Evolutionary conservation across 352 stramenopile genomes (phyloP).

Genomic region (Globisporangium alternatum): DNA sequence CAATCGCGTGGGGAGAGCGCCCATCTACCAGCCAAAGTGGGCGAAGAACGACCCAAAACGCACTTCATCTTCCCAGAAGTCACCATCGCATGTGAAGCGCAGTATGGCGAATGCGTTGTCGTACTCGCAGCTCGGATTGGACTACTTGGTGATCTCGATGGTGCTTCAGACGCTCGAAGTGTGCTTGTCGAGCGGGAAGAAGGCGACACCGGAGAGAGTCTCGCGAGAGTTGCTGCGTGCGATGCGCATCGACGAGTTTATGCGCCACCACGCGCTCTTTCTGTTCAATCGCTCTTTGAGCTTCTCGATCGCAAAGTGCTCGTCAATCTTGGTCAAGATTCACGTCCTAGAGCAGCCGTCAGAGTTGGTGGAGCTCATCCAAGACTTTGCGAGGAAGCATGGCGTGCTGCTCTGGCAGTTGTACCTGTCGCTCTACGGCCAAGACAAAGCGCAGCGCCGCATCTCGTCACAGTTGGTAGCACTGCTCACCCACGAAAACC

Average conservation of each 20-base stretch:
- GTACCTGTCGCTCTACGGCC: slow-evolving; percentile 75
- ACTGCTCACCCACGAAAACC: slow-evolving; percentile 83
- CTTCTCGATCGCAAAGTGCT: slow-evolving; percentile 84
- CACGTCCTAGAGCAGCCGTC: slow-evolving; percentile 85
- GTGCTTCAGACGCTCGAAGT: slow-evolving; percentile 83
- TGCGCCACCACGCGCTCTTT: slow-evolving; percentile 81
- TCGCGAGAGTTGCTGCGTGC: slow-evolving; percentile 67
- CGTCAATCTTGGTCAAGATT: slow-evolving; percentile 84
- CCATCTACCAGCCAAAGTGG: slow-evolving; percentile 27
- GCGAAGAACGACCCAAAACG: slow-evolving; percentile 18
- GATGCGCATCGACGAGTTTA: slow-evolving; percentile 87
- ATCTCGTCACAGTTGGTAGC: slow-evolving; percentile 86
- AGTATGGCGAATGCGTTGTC: slow-evolving; percentile 79
- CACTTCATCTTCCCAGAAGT: slow-evolving; percentile 15
- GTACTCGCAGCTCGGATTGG: slow-evolving; percentile 75
- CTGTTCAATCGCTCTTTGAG: slow-evolving; percentile 83
- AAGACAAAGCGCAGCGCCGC: slow-evolving; percentile 81
- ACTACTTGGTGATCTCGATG: slow-evolving; percentile 77
- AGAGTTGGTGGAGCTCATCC: slow-evolving; percentile 83
- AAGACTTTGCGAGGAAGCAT: slow-evolving; percentile 85
- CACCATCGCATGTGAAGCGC: slow-evolving; percentile 53
- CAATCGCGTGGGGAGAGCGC: slow-evolving; percentile 60
- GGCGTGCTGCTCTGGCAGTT: slow-evolving; percentile 81
- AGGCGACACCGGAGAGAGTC: slow-evolving; percentile 77
- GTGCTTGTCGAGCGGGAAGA: slow-evolving; percentile 84